These are phyloP conservation scores for Capsicum chinense DNA, from an alignment of 257 asterid species.

Conservation along the genomic window DNA sequence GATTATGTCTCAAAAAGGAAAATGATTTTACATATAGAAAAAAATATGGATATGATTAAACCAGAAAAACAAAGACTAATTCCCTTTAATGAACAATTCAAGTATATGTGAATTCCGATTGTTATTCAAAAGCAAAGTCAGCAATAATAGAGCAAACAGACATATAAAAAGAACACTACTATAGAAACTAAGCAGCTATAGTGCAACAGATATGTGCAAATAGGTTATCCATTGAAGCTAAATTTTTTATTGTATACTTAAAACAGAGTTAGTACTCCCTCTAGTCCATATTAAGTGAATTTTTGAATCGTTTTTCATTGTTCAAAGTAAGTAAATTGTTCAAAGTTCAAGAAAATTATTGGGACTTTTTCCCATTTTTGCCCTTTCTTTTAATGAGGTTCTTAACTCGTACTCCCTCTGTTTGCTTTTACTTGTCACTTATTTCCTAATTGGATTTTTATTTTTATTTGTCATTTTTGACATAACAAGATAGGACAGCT, in stretches of 20 bases:
- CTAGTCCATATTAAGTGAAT: too few relatives aligned
- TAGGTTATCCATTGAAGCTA: not conserved
- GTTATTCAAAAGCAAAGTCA: not conserved
- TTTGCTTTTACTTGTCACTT: too few relatives aligned
- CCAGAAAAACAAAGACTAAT: not conserved
- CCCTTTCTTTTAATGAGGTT: too few relatives aligned
- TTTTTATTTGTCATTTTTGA: too few relatives aligned
- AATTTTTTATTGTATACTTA: not conserved
- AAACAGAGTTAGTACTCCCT: too few relatives aligned
- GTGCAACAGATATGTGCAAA: conserved; percentile 13
- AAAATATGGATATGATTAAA: not conserved
- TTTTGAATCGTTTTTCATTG: too few relatives aligned
- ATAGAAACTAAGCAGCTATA: not conserved
- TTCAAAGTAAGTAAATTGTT: too few relatives aligned
- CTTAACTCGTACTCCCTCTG: too few relatives aligned
- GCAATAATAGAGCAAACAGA: not conserved
- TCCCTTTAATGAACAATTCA: not conserved
- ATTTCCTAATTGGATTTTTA: too few relatives aligned
- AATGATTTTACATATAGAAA: not conserved
- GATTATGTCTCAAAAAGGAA: not conserved
- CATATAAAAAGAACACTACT: not conserved
- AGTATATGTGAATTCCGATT: conserved; percentile 1
- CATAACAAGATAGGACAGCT: too few relatives aligned
- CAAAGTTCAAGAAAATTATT: too few relatives aligned
- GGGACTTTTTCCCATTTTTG: too few relatives aligned